Evolutionary conservation across 202 grass and related monocot species (phyloP), one percentile per base, ranked within the genome.

Genomic region (Brachypodium distachyon): DNA sequence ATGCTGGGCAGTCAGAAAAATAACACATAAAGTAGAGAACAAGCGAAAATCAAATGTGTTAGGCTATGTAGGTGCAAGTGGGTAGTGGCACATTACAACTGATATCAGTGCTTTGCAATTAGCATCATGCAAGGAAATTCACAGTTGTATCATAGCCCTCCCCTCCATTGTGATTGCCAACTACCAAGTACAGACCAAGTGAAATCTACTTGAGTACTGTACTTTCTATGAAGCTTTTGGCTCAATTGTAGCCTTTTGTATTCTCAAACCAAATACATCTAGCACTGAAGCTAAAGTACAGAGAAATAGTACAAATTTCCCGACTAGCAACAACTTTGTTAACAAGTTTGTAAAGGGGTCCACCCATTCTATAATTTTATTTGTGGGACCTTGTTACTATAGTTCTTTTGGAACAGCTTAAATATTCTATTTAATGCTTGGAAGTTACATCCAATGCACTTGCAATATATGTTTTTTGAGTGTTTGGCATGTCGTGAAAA

Each of bases 381-480:
- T 21, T 40, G 46, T 34, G 59, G 14, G 18, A 28, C 13, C 28
- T n/a, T n/a, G n/a, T n/a, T n/a, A n/a, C n/a, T n/a, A n/a, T 19
- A n/a, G 47, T 75, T 75, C 32, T 34, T 76, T 76, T 47, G 12
- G 41, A 73, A 58, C 22, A 40, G 18, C 62, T 55, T 46, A 36
- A 66, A 46, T 55, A 63, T 68, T 70, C 5, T 67, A 10, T 38
- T 59, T 76, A 34, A 27, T 81, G 25, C 27, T 19, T 83, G 42
- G 59, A 71, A 67, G 37, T 63, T 48, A 73, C 62, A 57, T 80
- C 70, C 5, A 74, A 3, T 73, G 27, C 36, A 12, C 25, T 76
- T 80, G 43, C 37, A 51, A 40, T 64, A 78, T 64, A 81, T 38
- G 61, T 73, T 82, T 86, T 52, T 71, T 75, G 29, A 75, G 28